These are phyloP conservation scores for Nyctanthes arbortristis DNA, from an alignment of 257 asterid genomes.

Conservation along the genomic window DNA sequence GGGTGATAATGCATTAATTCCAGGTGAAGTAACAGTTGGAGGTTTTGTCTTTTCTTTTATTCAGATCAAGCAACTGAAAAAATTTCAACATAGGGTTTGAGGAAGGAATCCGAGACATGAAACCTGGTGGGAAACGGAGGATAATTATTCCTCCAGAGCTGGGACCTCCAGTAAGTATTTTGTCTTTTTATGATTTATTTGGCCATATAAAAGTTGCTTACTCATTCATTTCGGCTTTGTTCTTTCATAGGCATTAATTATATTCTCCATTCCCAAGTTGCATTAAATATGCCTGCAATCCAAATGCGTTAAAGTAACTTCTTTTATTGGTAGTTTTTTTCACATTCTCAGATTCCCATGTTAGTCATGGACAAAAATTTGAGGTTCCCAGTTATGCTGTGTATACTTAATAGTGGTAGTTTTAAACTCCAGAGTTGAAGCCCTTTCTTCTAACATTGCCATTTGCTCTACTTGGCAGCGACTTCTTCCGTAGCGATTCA, in stretches of 20 bases:
- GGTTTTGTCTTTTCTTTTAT: slow-evolving; percentile 5
- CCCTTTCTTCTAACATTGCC: background rate
- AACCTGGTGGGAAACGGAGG: slow-evolving; percentile 91
- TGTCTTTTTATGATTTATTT: background rate
- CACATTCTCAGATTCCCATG: background rate
- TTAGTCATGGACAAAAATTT: background rate
- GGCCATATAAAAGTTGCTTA: background rate
- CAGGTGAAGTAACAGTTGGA: slow-evolving; percentile 57
- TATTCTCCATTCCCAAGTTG: background rate
- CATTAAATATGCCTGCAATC: background rate
- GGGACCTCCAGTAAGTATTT: slow-evolving; percentile 88
- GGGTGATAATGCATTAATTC: slow-evolving; percentile 88
- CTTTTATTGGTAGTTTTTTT: background rate
- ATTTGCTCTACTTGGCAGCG: background rate
- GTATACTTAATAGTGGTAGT: background rate
- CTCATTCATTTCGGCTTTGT: background rate
- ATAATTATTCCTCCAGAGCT: slow-evolving; percentile 93
- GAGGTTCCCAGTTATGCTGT: background rate
- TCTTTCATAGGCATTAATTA: background rate
- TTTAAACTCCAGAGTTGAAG: background rate
- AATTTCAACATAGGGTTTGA: slow-evolving; percentile 68
- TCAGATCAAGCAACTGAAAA: slow-evolving; percentile 10
- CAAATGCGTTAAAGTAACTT: background rate
- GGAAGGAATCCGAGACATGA: slow-evolving; percentile 97
- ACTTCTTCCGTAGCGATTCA: background rate